Percentiles rank a stretch among this genome's conserved stretches.
Evolutionary conservation across 768 basidiomycete genomes (phyloP).

Genomic region (Chalciporus sphaerocephalus): DNA sequence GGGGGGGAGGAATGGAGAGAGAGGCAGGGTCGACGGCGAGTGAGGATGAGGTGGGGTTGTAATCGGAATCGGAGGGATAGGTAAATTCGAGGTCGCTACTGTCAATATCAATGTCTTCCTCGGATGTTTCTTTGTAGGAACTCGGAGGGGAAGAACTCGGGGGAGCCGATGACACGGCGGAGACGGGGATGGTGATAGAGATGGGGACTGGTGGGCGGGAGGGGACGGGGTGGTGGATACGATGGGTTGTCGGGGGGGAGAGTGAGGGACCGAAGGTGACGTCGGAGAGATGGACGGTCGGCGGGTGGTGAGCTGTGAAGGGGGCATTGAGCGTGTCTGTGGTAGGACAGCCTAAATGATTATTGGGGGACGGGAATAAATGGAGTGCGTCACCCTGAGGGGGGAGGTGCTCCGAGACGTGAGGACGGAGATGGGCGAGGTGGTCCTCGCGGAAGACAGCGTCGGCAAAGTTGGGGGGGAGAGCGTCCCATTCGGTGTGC

Average conservation of each 20-base stretch:
- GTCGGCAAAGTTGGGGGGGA: not conserved
- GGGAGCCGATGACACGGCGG: not conserved
- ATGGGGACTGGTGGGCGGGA: not conserved
- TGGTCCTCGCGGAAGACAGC: not conserved
- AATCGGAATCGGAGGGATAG: slow-evolving; percentile 25
- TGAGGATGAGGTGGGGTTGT: slow-evolving; percentile 15
- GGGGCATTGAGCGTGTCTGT: not conserved
- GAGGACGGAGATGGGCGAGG: not conserved
- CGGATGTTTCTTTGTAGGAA: slow-evolving; percentile 1
- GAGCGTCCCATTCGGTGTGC: slow-evolving; percentile 1
- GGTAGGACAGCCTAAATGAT: slow-evolving; percentile 4
- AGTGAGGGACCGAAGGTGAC: slow-evolving; percentile 7
- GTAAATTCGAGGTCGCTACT: slow-evolving; percentile 16
- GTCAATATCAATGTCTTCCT: slow-evolving; percentile 20
- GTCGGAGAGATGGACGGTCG: slow-evolving; percentile 25
- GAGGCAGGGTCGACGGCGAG: slow-evolving; percentile 8
- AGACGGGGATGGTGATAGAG: not conserved
- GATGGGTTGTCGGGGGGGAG: no score
- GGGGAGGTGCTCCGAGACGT: not conserved
- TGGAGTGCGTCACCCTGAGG: not conserved
- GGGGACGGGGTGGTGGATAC: not conserved
- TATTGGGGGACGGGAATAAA: slow-evolving; percentile 9
- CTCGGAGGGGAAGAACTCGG: slow-evolving; percentile 2
- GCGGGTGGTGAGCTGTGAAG: slow-evolving; percentile 2
- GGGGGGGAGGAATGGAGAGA: not conserved